phyloP scores from a whole-genome alignment of 352 stramenopile genomes.

The Pythium plurisporium region DNA sequence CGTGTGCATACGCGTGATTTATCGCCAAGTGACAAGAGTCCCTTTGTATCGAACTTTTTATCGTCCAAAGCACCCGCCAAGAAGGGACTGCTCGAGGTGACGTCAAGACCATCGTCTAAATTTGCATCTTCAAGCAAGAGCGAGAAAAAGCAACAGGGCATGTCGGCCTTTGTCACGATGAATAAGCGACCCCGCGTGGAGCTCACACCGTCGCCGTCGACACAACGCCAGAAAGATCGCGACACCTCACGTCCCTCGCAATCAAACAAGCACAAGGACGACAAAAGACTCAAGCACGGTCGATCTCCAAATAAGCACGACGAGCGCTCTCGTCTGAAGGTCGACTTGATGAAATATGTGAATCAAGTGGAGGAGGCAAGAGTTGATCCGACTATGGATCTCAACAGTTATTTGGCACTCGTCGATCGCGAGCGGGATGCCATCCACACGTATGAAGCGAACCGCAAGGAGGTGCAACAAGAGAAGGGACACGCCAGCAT shows the following conservation, averaged over 20 bases:
- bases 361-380: constrained; percentile 11
- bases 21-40: no score
- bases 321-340: background rate
- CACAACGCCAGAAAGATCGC: background rate
- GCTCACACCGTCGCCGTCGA: constrained; percentile 15
- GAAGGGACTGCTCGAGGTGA: background rate
- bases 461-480: background rate
- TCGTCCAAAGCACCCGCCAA: background rate
- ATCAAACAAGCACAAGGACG: constrained; percentile 6
- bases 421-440: background rate
- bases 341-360: background rate
- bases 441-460: background rate
- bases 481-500: background rate
- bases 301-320: background rate
- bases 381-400: background rate
- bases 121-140: background rate
- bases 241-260: background rate
- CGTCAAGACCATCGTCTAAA: background rate
- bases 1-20: no score
- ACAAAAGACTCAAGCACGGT: background rate
- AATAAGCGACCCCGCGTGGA: constrained; percentile 19
- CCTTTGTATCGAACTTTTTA: no score
- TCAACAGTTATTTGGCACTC: constrained; percentile 10
- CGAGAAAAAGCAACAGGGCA: background rate
- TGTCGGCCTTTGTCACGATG: background rate